phyloP scores from a whole-genome alignment of 2,329 filamentous ascomycete species.

The Hypoxylon sp. region DNA sequence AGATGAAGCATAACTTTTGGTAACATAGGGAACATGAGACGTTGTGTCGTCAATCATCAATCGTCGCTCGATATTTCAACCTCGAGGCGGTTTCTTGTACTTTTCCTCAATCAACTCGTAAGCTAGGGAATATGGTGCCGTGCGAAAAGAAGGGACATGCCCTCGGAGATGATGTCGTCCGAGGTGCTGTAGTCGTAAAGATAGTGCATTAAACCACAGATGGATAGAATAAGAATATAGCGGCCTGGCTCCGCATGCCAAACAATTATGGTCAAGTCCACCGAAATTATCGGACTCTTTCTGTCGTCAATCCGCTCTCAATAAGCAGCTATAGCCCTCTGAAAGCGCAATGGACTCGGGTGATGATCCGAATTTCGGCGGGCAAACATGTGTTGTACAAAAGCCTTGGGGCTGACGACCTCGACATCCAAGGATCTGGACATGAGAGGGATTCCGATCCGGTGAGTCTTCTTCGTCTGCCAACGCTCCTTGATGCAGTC shows the following conservation, averaged over 20 bases:
- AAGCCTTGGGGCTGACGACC: constrained; percentile 51
- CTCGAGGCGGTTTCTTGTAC: constrained; percentile 23
- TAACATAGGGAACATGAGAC: constrained; percentile 32
- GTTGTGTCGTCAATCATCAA: constrained; percentile 40
- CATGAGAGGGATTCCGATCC: constrained; percentile 56
- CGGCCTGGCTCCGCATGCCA: constrained; percentile 31
- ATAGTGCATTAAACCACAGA: constrained; percentile 21
- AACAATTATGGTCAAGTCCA: constrained; percentile 13
- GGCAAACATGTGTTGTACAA: constrained; percentile 60
- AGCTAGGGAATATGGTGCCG: constrained; percentile 20
- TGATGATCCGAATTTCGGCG: constrained; percentile 59
- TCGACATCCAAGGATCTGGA: constrained; percentile 54
- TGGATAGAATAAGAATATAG: constrained; percentile 10
- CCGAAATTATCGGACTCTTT: constrained; percentile 22
- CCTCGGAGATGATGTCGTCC: constrained; percentile 17
- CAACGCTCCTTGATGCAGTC: constrained; percentile 89
- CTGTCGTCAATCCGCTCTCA: constrained; percentile 46
- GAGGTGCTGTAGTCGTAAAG: constrained; percentile 28
- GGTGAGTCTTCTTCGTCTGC: constrained; percentile 65
- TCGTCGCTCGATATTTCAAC: constrained; percentile 35
- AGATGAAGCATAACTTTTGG: constrained; percentile 41
- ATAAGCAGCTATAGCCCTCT: constrained; percentile 57
- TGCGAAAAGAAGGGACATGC: constrained; percentile 28
- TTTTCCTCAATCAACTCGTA: constrained; percentile 23
- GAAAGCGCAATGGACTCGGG: constrained; percentile 57